phyloP scores from a whole-genome alignment of 2,329 filamentous ascomycete genomes.

The Colletotrichum caudatum region DNA sequence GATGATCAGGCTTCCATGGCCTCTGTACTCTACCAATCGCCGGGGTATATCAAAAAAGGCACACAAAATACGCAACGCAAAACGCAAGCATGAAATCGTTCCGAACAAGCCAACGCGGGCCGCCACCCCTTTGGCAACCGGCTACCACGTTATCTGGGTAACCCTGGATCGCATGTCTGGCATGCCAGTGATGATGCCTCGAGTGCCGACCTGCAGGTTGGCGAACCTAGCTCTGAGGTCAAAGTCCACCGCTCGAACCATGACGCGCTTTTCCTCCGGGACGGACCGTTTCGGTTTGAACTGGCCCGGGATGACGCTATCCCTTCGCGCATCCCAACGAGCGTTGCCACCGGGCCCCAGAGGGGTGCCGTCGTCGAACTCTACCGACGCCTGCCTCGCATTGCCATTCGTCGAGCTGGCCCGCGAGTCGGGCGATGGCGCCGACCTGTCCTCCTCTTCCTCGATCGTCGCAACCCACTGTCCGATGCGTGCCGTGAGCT shows the following conservation, averaged over 20 bases:
- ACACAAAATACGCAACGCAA: neutral
- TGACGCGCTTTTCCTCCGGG: constrained; percentile 66
- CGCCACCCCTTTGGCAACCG: no score
- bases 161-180: constrained; percentile 61
- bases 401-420: constrained; percentile 42
- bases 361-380: constrained; percentile 48
- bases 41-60: constrained; percentile 40
- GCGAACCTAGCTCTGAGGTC: constrained; percentile 65
- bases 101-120: neutral
- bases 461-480: constrained; percentile 68
- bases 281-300: constrained; percentile 50
- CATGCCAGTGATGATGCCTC: constrained; percentile 60
- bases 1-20: neutral
- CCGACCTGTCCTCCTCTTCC: constrained; percentile 56
- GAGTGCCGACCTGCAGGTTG: constrained; percentile 65
- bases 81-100: constrained; percentile 9
- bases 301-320: constrained; percentile 44
- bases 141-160: constrained; percentile 62
- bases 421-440: constrained; percentile 46
- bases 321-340: constrained; percentile 52
- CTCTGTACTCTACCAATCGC: constrained; percentile 25
- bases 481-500: constrained; percentile 66
- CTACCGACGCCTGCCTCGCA: constrained; percentile 47
- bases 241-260: constrained; percentile 68
- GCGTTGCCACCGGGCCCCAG: constrained; percentile 60